Base-by-base conservation (phyloP, 208 protist species). In the Angomonas deanei region DNA sequence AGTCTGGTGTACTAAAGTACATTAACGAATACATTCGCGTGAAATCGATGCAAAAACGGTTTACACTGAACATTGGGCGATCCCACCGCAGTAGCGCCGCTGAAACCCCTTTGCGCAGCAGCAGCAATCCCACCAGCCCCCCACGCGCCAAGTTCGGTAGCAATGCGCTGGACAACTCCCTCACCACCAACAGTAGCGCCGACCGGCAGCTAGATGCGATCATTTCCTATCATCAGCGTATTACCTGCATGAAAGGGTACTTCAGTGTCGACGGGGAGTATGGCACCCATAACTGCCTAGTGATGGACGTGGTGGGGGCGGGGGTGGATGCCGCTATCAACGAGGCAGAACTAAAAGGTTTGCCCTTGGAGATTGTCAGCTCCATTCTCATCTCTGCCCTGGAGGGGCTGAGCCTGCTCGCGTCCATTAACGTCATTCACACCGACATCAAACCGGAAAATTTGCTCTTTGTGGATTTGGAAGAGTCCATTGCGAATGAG, bases 371-470 rank as follows among this genome's bases (percentile, higher is more conserved):
- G 54, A 87, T 98, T 21, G 74, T 68, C 19, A 68, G 78, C 32
- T 53, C 79, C 27, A 93, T 93, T 30, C 39, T 91, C 36, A 47
- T 58, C 11, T 80, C 76, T 3, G 62, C 66, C 17, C 66, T 88
- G 38, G 70, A 72, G 38, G 76, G 71, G 2, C 76, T 98, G 8
- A 81, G 93, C 42, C 84, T 95, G 61, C 69, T 98, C 5, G 96
- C 98, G 61, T 52, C 56, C 10, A 89, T 94, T 57, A 47, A 81
- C 38, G 82, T 98, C 66, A 91, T 97, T 49, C 96, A 98, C 78
- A 97, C 91, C 0, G 96, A 98, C 66, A 62, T 98, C 26, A 98
- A 97, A 56, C 84, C 95, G 2, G 91, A 97, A 68, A 97, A 96
- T 67, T 69, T 97, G n/a, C 58, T 97, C 4, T 82, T 84, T 57